These are phyloP conservation scores for Coemansia sp. DNA, from an alignment of 192 early-diverging fungal genomes.

Conservation along the genomic window DNA sequence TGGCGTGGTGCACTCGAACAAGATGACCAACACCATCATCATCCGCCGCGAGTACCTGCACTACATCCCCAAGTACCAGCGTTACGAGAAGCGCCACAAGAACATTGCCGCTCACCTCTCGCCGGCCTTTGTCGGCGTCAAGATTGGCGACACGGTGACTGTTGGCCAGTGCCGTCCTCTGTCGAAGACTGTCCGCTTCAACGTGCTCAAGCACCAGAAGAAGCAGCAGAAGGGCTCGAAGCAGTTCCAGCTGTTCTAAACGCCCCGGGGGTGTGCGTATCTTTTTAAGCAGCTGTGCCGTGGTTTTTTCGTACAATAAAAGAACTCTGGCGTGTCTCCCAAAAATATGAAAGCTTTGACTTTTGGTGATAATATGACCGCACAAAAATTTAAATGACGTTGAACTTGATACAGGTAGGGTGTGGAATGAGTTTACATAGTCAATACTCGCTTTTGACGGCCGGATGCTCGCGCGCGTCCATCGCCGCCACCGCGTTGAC, in stretches of 20 bases:
- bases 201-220: conserved; percentile 97
- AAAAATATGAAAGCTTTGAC: too few relatives aligned
- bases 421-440: too few relatives aligned
- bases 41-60: conserved; percentile 99
- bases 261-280: too few relatives aligned
- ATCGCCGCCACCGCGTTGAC: background rate
- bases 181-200: conserved; percentile 99
- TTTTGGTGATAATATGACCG: too few relatives aligned
- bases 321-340: too few relatives aligned
- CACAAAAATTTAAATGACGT: too few relatives aligned
- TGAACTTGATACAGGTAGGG: background rate
- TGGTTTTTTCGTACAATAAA: too few relatives aligned
- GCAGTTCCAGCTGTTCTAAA: conserved; percentile 89
- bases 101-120: conserved; percentile 96
- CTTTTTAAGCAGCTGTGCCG: background rate
- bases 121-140: conserved; percentile 90
- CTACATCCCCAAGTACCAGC: conserved; percentile 99
- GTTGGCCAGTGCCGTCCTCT: conserved; percentile 99
- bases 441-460: background rate
- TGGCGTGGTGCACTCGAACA: conserved; percentile 87
- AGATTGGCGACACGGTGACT: conserved; percentile 86
- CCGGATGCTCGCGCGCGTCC: background rate
- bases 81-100: conserved; percentile 99
- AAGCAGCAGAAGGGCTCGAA: conserved; percentile 73
- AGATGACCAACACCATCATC: conserved; percentile 99